phyloP scores from a whole-genome alignment of 768 basidiomycete species.

The Dictyophora rubrovolvata region DNA sequence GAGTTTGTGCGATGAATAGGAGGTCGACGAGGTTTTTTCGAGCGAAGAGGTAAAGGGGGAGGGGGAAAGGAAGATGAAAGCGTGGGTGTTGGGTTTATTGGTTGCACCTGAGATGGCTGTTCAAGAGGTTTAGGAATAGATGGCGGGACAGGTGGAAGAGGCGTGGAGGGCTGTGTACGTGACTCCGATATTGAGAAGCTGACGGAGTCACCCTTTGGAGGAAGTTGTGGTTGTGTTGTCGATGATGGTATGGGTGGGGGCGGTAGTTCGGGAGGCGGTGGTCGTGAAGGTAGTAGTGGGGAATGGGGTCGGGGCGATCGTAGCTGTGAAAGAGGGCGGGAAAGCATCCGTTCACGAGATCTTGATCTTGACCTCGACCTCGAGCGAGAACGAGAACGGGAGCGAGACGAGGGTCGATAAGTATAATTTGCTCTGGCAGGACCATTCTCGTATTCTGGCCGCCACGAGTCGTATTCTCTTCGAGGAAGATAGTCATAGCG shows the following conservation, averaged over 20 bases:
- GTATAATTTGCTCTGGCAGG: background rate
- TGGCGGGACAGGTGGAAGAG: constrained; percentile 16
- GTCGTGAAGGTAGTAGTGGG: constrained; percentile 4
- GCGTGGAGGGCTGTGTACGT: constrained; percentile 11
- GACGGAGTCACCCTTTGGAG: constrained; percentile 6
- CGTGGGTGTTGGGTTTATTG: constrained; percentile 1
- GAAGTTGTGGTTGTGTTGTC: constrained; percentile 10
- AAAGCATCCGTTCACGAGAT: constrained; percentile 8
- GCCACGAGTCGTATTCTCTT: background rate
- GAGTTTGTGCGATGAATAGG: constrained; percentile 43
- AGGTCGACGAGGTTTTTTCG: constrained; percentile 28
- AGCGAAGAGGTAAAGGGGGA: constrained; percentile 7
- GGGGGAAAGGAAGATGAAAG: constrained; percentile 1
- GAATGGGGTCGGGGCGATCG: constrained; percentile 9
- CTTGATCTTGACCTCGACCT: constrained; percentile 7
- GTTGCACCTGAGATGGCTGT: constrained; percentile 18
- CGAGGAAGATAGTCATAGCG: background rate
- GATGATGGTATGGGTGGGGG: constrained; percentile 1
- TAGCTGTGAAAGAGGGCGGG: background rate
- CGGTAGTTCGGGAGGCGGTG: background rate
- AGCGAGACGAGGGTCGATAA: background rate
- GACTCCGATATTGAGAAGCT: background rate
- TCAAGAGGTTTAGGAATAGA: constrained; percentile 12
- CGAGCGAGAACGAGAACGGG: background rate
- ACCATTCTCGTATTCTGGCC: background rate